These are phyloP conservation scores for Xylaria sp. DNA, from an alignment of 2,329 filamentous ascomycete species.

Conservation along the genomic window DNA sequence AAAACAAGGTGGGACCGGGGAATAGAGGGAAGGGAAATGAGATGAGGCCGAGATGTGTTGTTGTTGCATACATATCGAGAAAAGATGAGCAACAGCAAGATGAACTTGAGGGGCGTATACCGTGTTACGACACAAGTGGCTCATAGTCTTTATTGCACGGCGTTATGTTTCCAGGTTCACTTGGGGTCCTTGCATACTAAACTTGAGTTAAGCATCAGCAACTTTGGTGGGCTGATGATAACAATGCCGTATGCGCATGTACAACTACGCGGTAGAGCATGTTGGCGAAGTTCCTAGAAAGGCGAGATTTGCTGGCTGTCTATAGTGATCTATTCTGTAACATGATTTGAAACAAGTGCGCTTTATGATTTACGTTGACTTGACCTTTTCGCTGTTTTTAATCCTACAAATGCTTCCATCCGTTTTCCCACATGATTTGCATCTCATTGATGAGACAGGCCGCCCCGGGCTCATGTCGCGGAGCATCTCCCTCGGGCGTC, in stretches of 20 bases:
- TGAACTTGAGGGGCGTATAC: background rate
- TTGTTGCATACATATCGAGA: background rate
- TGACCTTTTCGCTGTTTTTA: background rate
- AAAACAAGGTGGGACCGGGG: background rate
- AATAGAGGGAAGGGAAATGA: background rate
- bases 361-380: background rate
- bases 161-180: slow-evolving; percentile 14
- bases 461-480: slow-evolving; percentile 55
- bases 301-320: slow-evolving; percentile 20
- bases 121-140: slow-evolving; percentile 30
- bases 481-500: slow-evolving; percentile 46
- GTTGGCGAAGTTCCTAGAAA: slow-evolving; percentile 17
- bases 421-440: slow-evolving; percentile 67
- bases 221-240: background rate
- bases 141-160: slow-evolving; percentile 21
- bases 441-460: slow-evolving; percentile 68
- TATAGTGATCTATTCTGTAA: slow-evolving; percentile 12
- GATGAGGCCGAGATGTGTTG: background rate
- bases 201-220: slow-evolving; percentile 2
- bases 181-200: slow-evolving; percentile 20
- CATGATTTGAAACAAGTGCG: background rate
- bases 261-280: slow-evolving; percentile 27
- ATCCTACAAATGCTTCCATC: slow-evolving; percentile 66
- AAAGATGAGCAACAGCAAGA: background rate
- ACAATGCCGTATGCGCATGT: slow-evolving; percentile 12